Percentiles rank a stretch among this genome's conserved stretches.
These are phyloP conservation scores for Gossypium longicalyx DNA, from an alignment of 345 rosid species.

Conservation along the genomic window DNA sequence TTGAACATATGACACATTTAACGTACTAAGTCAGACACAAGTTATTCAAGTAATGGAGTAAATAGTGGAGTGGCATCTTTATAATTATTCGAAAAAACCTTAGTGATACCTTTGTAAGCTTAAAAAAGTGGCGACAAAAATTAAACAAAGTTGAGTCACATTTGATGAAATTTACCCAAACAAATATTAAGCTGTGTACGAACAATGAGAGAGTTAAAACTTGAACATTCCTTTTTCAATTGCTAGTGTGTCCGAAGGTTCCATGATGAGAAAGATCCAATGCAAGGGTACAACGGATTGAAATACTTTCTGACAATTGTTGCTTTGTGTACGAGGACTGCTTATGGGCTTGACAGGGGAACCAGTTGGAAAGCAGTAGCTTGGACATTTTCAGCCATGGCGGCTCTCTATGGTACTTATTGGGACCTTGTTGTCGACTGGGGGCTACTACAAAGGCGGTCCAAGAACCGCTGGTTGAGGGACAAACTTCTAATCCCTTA, in stretches of 20 bases:
- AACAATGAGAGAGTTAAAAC: too few relatives aligned
- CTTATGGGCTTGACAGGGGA: background rate
- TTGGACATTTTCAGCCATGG: conserved; percentile 2
- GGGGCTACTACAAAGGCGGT: background rate
- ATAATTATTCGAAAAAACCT: too few relatives aligned
- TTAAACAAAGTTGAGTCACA: too few relatives aligned
- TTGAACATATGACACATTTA: too few relatives aligned
- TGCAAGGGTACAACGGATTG: conserved; percentile 6
- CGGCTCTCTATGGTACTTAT: background rate
- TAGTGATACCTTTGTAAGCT: too few relatives aligned
- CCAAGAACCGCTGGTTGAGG: conserved; percentile 7
- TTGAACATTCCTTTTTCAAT: background rate
- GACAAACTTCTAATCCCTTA: conserved; percentile 3
- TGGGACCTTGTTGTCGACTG: conserved; percentile 2
- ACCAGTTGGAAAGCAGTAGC: background rate
- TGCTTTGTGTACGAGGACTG: background rate
- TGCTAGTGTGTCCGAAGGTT: conserved; percentile 51
- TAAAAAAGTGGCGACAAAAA: too few relatives aligned
- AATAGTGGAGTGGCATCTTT: too few relatives aligned
- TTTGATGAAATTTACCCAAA: too few relatives aligned
- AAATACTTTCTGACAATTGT: conserved; percentile 2
- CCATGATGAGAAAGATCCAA: conserved; percentile 24
- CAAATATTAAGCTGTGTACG: background rate
- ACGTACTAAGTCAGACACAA: too few relatives aligned
- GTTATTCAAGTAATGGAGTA: too few relatives aligned